Conservation (phyloP, 805 yeast species). For the Metschnikowia gelsemii region DNA sequence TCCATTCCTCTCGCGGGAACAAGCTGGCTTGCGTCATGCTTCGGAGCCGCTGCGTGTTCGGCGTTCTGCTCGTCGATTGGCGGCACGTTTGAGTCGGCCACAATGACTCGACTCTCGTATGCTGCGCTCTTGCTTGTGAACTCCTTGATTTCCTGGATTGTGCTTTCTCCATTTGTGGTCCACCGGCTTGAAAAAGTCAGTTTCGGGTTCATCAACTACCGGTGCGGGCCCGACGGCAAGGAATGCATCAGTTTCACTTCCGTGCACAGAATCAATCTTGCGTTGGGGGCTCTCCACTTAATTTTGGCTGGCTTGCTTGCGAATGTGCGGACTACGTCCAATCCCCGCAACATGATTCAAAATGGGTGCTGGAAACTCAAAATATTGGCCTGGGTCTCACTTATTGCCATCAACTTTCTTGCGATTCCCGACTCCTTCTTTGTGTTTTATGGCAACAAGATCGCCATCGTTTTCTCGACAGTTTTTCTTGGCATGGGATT, state of each 20-base stretch:
- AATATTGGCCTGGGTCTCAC: constrained; percentile 54
- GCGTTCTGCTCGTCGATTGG: constrained; percentile 51
- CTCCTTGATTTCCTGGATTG: constrained; percentile 88
- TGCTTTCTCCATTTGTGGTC: constrained; percentile 76
- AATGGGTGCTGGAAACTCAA: constrained; percentile 92
- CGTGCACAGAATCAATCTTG: constrained; percentile 88
- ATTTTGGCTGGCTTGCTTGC: constrained; percentile 63
- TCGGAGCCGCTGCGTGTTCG: constrained; percentile 58
- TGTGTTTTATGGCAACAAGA: constrained; percentile 85
- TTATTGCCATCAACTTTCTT: constrained; percentile 63
- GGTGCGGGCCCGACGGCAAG: constrained; percentile 69
- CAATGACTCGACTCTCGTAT: constrained; percentile 83
- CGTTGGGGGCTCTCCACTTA: constrained; percentile 78
- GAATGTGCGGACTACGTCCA: constrained; percentile 73
- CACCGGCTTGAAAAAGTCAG: constrained; percentile 70
- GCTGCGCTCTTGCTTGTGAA: constrained; percentile 76
- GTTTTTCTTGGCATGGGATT: constrained; percentile 86
- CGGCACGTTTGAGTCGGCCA: constrained; percentile 69
- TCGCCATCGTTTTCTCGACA: constrained; percentile 82
- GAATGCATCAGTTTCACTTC: constrained; percentile 88
- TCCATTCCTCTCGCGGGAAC: constrained; percentile 19
- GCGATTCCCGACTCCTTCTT: constrained; percentile 82
- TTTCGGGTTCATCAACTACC: constrained; percentile 64
- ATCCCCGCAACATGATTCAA: constrained; percentile 79
- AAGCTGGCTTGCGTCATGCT: constrained; percentile 20